Evolutionary conservation across 805 yeast species (phyloP), one percentile per base, ranked within the genome.

Genomic region (Suhomyces prunicola): DNA sequence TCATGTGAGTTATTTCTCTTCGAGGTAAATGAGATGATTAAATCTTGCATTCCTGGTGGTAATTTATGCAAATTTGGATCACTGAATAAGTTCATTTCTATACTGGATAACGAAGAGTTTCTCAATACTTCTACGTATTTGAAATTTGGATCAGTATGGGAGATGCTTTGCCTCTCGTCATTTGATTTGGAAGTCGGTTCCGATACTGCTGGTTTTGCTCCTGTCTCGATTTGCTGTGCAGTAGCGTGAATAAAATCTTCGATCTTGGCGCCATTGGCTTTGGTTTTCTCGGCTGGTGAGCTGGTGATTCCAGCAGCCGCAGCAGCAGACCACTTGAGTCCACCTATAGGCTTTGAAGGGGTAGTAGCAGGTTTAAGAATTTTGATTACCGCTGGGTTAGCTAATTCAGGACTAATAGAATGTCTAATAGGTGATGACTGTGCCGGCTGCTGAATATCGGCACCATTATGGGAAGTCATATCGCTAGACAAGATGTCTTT

Each of bases 251-350:
- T 27, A 8, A 27, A 17, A 23, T 42, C 46, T 42, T 22, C 31
- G 23, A 42, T n/a, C 23, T 42, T 42, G 10, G 13, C 9, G 5
- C 19, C 46, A n/a, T 24, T 13, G 24, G 17, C 3, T 6, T 23
- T 42, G n/a, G 31, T 31, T 15, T 31, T 47, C n/a, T 33, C 44
- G 12, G 19, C 10, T 13, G 46, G 7, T 12, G 40, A 9, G 7
- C 50, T 52, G 6, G 57, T 48, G 41, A 79, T 71, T 13, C 68
- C 63, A 15, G 66, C 78, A 5, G 80, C 80, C 4, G 83, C 85
- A 5, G 84, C 84, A 1, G 83, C 71, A 0, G 86, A 74, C 74
- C 85, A 83, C 61, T 82, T 82, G 50, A 83, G 66, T 47, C 79
- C 82, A 12, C 83, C 82, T 7, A 78, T 73, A 7, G 84, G 82